These are phyloP conservation scores for Penicillium lividum DNA, from an alignment of 495 filamentous ascomycete genomes.

Conservation along the genomic window DNA sequence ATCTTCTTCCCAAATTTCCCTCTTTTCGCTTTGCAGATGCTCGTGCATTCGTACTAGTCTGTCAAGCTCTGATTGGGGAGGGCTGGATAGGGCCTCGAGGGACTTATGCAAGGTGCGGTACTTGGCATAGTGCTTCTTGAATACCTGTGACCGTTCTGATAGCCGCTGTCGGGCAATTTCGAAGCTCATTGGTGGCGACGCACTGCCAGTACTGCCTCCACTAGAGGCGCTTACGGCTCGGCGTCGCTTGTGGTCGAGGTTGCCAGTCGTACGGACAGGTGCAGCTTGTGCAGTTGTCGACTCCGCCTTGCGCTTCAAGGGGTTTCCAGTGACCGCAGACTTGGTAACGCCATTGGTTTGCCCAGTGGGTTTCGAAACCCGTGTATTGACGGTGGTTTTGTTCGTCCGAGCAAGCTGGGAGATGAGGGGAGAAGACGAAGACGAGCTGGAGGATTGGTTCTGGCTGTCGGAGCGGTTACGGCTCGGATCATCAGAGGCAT, in stretches of 20 bases:
- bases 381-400: constrained; percentile 20
- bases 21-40: constrained; percentile 62
- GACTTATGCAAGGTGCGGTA: constrained; percentile 64
- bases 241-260: constrained; percentile 47
- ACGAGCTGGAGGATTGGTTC: constrained; percentile 46
- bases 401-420: constrained; percentile 36
- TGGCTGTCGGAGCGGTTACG: constrained; percentile 45
- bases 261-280: constrained; percentile 32
- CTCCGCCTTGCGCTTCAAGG: constrained; percentile 52
- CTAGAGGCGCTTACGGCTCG: constrained; percentile 47
- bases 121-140: constrained; percentile 62
- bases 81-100: constrained; percentile 51
- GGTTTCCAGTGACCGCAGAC: constrained; percentile 27
- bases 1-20: constrained; percentile 60
- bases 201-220: constrained; percentile 50
- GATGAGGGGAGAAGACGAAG: constrained; percentile 46
- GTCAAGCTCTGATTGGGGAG: constrained; percentile 56
- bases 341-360: constrained; percentile 33
- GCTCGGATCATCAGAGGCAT: constrained; percentile 60
- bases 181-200: constrained; percentile 45
- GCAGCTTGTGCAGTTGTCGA: constrained; percentile 33
- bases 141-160: constrained; percentile 58
- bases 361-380: constrained; percentile 19
- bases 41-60: constrained; percentile 62
- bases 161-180: constrained; percentile 42